Evolutionary conservation across 192 early-diverging fungal genomes (phyloP).

Genomic region (Coemansia sp.): DNA sequence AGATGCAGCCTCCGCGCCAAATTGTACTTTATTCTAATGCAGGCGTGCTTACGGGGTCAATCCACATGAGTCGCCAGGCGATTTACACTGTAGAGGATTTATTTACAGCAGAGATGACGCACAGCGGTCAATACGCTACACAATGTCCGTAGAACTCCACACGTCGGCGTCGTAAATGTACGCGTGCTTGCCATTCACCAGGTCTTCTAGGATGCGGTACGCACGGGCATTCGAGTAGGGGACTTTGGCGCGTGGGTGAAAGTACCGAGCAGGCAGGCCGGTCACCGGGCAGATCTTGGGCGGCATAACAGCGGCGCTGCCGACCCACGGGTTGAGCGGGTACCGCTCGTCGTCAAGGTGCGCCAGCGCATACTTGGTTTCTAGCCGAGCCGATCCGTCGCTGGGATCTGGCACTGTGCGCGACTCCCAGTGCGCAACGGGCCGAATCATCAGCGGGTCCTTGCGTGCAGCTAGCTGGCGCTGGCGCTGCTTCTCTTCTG

Average conservation of each 20-base stretch:
- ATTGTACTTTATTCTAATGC: not conserved
- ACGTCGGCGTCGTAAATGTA: slow-evolving; percentile 31
- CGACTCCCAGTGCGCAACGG: slow-evolving; percentile 36
- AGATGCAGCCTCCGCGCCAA: too few relatives aligned
- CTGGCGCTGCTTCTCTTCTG: slow-evolving; percentile 35
- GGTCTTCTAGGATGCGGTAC: slow-evolving; percentile 38
- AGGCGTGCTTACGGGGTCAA: not conserved
- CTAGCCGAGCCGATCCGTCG: not conserved
- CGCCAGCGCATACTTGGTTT: slow-evolving; percentile 21
- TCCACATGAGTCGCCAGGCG: not conserved
- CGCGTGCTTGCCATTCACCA: slow-evolving; percentile 36
- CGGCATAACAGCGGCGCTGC: slow-evolving; percentile 3
- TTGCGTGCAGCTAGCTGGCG: slow-evolving; percentile 18
- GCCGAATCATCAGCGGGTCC: slow-evolving; percentile 36
- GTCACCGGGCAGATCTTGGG: slow-evolving; percentile 39
- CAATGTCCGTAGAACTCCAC: slow-evolving; percentile 34
- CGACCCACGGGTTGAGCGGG: slow-evolving; percentile 32
- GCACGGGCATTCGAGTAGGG: slow-evolving; percentile 42
- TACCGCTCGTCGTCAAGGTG: slow-evolving; percentile 22
- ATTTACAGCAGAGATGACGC: too few relatives aligned
- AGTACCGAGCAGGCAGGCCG: slow-evolving; percentile 37
- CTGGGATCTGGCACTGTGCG: not conserved
- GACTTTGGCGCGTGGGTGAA: slow-evolving; percentile 40
- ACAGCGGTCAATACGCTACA: too few relatives aligned
- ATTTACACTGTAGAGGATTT: not conserved